A percentile compares a stretch with the other conserved stretches of the same genome.
phyloP scores from a whole-genome alignment of 768 basidiomycete genomes.

The Myochromella boudieri region DNA sequence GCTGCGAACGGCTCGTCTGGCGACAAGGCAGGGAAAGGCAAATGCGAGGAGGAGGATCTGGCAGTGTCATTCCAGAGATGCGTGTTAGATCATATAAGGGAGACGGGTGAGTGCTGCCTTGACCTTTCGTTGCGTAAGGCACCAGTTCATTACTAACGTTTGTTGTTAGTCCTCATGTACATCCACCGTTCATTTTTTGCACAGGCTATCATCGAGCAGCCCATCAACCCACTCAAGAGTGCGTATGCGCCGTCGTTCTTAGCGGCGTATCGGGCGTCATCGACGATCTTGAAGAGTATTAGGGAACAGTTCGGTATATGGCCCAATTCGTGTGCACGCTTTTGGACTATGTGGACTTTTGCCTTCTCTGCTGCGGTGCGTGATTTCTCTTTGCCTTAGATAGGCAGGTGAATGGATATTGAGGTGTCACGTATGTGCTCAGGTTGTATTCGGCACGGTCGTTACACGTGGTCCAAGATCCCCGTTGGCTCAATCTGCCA shows the following conservation, averaged over 20 bases:
- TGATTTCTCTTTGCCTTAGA: too few relatives aligned
- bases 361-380: constrained; percentile 55
- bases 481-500: constrained; percentile 63
- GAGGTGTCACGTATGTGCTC: neutral
- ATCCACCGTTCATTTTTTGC: constrained; percentile 72
- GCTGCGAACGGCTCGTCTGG: neutral
- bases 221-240: constrained; percentile 65
- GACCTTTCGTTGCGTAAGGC: too few relatives aligned
- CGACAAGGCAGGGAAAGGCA: neutral
- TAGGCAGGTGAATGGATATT: too few relatives aligned
- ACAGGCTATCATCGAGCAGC: constrained; percentile 67
- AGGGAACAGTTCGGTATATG: constrained; percentile 44
- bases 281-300: constrained; percentile 53
- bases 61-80: constrained; percentile 42
- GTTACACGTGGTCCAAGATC: constrained; percentile 73
- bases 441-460: constrained; percentile 81
- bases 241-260: constrained; percentile 64
- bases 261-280: constrained; percentile 58
- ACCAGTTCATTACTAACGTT: too few relatives aligned
- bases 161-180: constrained; percentile 52
- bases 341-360: constrained; percentile 66
- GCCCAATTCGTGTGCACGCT: constrained; percentile 50
- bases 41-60: constrained; percentile 24
- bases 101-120: constrained; percentile 36
- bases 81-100: constrained; percentile 48